phyloP scores from a whole-genome alignment of 2,329 filamentous ascomycete genomes.

The Chrysosporium queenslandicum region DNA sequence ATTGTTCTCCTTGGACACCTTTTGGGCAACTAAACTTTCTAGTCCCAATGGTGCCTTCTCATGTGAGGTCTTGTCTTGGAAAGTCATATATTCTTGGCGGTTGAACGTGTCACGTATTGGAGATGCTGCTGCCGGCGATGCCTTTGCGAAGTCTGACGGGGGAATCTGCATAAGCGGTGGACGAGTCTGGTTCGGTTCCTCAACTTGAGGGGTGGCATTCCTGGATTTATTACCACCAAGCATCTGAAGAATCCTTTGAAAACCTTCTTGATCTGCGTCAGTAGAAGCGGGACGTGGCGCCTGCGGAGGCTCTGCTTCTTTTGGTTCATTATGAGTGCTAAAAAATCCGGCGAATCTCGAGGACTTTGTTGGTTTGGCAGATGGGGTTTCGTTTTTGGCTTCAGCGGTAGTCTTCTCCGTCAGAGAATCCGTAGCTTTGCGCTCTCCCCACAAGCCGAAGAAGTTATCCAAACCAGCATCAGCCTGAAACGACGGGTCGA shows the following conservation, averaged over 20 bases:
- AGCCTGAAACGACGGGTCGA: conserved; percentile 51
- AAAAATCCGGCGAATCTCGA: conserved; percentile 84
- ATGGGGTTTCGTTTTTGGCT: conserved; percentile 34
- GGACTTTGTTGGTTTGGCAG: conserved; percentile 54
- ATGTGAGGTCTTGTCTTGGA: conserved; percentile 21
- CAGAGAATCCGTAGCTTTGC: conserved; percentile 37
- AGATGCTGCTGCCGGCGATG: conserved; percentile 22
- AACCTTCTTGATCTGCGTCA: conserved; percentile 72
- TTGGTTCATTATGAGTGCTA: conserved; percentile 48
- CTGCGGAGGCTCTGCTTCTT: conserved; percentile 21
- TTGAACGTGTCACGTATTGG: conserved; percentile 25
- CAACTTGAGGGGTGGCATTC: conserved; percentile 38
- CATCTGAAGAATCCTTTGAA: conserved; percentile 72
- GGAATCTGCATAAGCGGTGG: conserved; percentile 20
- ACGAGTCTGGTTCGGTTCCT: conserved; percentile 26
- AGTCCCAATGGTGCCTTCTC: conserved; percentile 22
- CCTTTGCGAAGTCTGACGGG: conserved; percentile 21
- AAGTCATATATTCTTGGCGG: conserved; percentile 27
- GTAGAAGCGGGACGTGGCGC: conserved; percentile 34
- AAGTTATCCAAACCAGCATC: conserved; percentile 68
- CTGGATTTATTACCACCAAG: conserved; percentile 49
- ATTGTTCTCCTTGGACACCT: conserved; percentile 27
- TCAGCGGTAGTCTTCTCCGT: conserved; percentile 23
- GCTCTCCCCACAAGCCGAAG: conserved; percentile 53
- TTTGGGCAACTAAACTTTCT: conserved; percentile 24